Evolutionary conservation across 1,139 yeast genomes (phyloP).

Genomic region (Yamadazyma kanchanaburiensis): DNA sequence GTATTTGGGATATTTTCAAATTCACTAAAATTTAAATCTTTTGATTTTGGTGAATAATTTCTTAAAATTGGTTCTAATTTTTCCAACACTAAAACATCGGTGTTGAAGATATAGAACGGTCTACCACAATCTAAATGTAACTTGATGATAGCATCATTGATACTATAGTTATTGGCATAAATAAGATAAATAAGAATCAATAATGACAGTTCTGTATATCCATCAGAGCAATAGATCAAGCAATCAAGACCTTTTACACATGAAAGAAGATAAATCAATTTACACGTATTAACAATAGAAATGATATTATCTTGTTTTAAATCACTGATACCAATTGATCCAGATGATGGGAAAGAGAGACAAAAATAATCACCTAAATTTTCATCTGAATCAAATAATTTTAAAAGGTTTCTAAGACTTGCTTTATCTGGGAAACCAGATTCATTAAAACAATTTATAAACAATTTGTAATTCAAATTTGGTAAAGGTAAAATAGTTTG

Average conservation of each 20-base stretch:
- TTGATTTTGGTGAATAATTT: slow-evolving; percentile 46
- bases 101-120: slow-evolving; percentile 79
- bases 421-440: slow-evolving; percentile 51
- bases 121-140: slow-evolving; percentile 64
- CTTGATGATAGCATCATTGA: slow-evolving; percentile 53
- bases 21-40: slow-evolving; percentile 14
- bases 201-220: slow-evolving; percentile 87
- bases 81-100: slow-evolving; percentile 64
- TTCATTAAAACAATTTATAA: slow-evolving; percentile 48
- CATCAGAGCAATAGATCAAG: slow-evolving; percentile 80
- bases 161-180: slow-evolving; percentile 55
- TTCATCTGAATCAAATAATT: slow-evolving; percentile 19
- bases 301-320: slow-evolving; percentile 53
- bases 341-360: slow-evolving; percentile 79
- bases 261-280: slow-evolving; percentile 46
- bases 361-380: slow-evolving; percentile 28
- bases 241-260: slow-evolving; percentile 26
- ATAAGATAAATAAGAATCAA: slow-evolving; percentile 68
- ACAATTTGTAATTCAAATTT: slow-evolving; percentile 36
- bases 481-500: slow-evolving; percentile 28
- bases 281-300: slow-evolving; percentile 62
- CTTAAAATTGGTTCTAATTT: slow-evolving; percentile 62
- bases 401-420: slow-evolving; percentile 32
- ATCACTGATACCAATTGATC: slow-evolving; percentile 73
- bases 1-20: slow-evolving; percentile 26